Evolutionary conservation across 192 early-diverging fungal genomes (phyloP).

Genomic region (Obelidium mucronatum): DNA sequence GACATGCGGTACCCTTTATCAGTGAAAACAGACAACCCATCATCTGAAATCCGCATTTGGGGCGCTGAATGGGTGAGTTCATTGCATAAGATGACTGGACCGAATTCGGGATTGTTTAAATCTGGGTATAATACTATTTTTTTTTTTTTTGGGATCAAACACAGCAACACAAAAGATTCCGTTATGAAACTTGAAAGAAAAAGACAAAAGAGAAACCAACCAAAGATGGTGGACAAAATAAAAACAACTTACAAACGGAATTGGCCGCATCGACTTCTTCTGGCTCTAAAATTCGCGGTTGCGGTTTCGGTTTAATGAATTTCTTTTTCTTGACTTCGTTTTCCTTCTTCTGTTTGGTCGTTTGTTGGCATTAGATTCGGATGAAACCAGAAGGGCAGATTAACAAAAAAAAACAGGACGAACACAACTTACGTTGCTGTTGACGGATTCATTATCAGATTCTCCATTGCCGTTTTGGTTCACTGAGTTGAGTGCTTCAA

Average conservation of each 20-base stretch:
- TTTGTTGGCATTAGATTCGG: too few species aligned
- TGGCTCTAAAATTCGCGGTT: not conserved
- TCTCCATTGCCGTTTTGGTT: not conserved
- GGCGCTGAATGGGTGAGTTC: conserved; percentile 71
- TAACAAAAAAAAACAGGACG: too few species aligned
- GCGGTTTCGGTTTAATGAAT: conserved; percentile 7
- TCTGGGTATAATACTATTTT: conserved; percentile 72
- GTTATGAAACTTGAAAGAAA: too few species aligned
- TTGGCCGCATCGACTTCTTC: conserved; percentile 50
- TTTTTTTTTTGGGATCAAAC: not conserved
- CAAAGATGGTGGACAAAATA: not conserved
- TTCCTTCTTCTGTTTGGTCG: conserved; percentile 3
- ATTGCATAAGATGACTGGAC: conserved; percentile 52
- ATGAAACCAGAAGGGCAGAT: too few species aligned
- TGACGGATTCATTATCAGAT: conserved; percentile 34
- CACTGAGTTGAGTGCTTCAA: not conserved
- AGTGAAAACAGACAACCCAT: conserved; percentile 66
- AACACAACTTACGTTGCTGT: conserved; percentile 34
- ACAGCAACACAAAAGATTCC: not conserved
- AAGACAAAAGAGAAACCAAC: too few species aligned
- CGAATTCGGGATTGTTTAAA: conserved; percentile 64
- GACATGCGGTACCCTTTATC: conserved; percentile 80
- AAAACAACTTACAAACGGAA: conserved; percentile 51
- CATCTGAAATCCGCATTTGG: conserved; percentile 67
- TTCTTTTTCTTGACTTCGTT: not conserved